These are phyloP conservation scores for Combretum micranthum DNA, from an alignment of 345 rosid species.

Conservation along the genomic window DNA sequence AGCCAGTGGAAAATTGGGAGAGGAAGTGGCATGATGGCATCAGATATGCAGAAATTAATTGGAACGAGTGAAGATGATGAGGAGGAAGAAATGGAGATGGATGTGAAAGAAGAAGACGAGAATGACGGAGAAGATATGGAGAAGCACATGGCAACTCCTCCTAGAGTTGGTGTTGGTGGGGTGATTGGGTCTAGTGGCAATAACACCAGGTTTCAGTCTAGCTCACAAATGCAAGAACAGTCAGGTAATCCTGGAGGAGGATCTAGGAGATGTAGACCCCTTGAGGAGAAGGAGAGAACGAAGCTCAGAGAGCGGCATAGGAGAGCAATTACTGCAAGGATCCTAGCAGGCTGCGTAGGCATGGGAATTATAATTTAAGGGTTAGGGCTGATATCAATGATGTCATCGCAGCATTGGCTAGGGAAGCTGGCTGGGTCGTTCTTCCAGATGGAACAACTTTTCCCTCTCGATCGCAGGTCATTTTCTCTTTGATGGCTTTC, in stretches of 20 bases:
- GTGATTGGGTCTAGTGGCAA: slow-evolving; percentile 33
- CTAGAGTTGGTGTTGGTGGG: slow-evolving; percentile 41
- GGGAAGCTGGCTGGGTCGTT: slow-evolving; percentile 99
- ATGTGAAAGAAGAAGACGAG: slow-evolving; percentile 82
- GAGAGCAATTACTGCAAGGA: slow-evolving; percentile 96
- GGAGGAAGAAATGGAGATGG: slow-evolving; percentile 87
- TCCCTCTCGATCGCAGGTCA: slow-evolving; percentile 92
- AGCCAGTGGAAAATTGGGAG: not conserved
- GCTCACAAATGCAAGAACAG: slow-evolving; percentile 68
- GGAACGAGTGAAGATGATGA: slow-evolving; percentile 86
- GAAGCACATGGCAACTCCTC: slow-evolving; percentile 33
- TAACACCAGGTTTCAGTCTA: slow-evolving; percentile 51
- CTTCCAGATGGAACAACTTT: slow-evolving; percentile 99
- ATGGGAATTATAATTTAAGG: slow-evolving; percentile 96
- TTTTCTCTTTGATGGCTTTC: slow-evolving; percentile 11
- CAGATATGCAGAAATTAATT: slow-evolving; percentile 70
- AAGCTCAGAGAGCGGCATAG: slow-evolving; percentile 96
- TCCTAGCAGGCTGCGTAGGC: slow-evolving; percentile 86
- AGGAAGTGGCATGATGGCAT: slow-evolving; percentile 45
- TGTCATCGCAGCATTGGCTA: slow-evolving; percentile 96
- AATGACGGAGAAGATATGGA: slow-evolving; percentile 46
- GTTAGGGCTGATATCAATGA: slow-evolving; percentile 99
- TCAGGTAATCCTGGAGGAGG: slow-evolving; percentile 69
- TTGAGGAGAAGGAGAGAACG: slow-evolving; percentile 96
- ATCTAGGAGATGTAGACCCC: slow-evolving; percentile 72